Conservation (phyloP, 2,329 filamentous ascomycete species). For the Phoma sp. region DNA sequence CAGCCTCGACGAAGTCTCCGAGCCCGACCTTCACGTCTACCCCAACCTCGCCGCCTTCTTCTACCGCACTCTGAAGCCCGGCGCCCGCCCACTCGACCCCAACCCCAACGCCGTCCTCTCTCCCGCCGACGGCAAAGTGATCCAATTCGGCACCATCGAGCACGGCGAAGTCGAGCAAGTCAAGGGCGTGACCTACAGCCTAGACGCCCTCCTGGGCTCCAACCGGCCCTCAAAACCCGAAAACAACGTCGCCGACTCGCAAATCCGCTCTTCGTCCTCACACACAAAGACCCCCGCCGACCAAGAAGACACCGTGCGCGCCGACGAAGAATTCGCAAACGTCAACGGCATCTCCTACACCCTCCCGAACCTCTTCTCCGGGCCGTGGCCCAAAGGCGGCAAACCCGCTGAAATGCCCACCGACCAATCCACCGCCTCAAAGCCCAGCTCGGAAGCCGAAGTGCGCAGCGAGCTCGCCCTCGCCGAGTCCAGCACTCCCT, state of each 20-base stretch:
- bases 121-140: slow-evolving; percentile 86
- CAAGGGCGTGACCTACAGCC: slow-evolving; percentile 96
- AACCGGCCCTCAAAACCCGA: slow-evolving; percentile 53
- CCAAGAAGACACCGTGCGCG: slow-evolving; percentile 70
- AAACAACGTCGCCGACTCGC: slow-evolving; percentile 29
- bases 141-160: slow-evolving; percentile 91
- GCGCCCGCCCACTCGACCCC: slow-evolving; percentile 81
- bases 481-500: slow-evolving; percentile 62
- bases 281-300: slow-evolving; percentile 42
- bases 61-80: slow-evolving; percentile 92
- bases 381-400: slow-evolving; percentile 55
- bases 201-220: slow-evolving; percentile 85
- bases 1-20: slow-evolving; percentile 82
- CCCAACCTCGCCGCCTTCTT: slow-evolving; percentile 97
- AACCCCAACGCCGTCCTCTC: slow-evolving; percentile 81
- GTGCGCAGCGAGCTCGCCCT: slow-evolving; percentile 84
- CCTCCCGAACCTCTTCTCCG: slow-evolving; percentile 84
- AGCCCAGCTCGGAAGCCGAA: slow-evolving; percentile 76
- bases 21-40: slow-evolving; percentile 86
- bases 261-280: slow-evolving; percentile 23
- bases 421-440: slow-evolving; percentile 75
- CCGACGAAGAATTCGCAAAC: slow-evolving; percentile 89
- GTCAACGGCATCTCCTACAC: slow-evolving; percentile 97
- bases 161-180: slow-evolving; percentile 97
- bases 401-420: slow-evolving; percentile 60